Conservation (phyloP, 1,139 yeast genomes). For the Suhomyces maxii region DNA sequence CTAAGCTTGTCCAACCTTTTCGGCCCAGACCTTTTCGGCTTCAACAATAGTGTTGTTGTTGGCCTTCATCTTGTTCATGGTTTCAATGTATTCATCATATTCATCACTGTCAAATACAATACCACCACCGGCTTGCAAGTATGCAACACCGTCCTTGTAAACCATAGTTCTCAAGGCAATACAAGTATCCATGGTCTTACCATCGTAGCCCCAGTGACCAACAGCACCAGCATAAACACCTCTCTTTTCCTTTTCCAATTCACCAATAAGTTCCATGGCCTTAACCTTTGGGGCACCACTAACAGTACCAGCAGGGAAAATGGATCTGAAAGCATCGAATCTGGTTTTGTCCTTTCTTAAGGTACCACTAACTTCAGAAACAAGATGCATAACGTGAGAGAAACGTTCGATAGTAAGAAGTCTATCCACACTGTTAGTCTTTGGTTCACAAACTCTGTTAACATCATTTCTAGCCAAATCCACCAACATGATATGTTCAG, state of each 20-base stretch:
- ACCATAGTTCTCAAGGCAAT: constrained; percentile 97
- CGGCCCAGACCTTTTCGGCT: constrained; percentile 81
- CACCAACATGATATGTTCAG: constrained; percentile 97
- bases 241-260: constrained; percentile 85
- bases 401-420: constrained; percentile 87
- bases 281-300: constrained; percentile 97
- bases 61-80: constrained; percentile 96
- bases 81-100: constrained; percentile 91
- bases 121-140: constrained; percentile 98
- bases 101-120: constrained; percentile 95
- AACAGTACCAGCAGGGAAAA: constrained; percentile 98
- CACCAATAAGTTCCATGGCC: constrained; percentile 94
- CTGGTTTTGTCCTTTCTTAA: constrained; percentile 80
- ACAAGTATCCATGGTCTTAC: constrained; percentile 92
- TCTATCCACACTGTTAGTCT: constrained; percentile 80
- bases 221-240: constrained; percentile 99
- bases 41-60: constrained; percentile 85
- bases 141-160: constrained; percentile 84
- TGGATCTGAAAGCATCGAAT: constrained; percentile 94
- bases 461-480: constrained; percentile 95
- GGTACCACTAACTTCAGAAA: constrained; percentile 91
- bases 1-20: constrained; percentile 36
- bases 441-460: constrained; percentile 90
- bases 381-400: constrained; percentile 96
- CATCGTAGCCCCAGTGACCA: constrained; percentile 97